Evolutionary conservation across 306 rosid species (phyloP).

Genomic region (Astragalus membranaceus): DNA sequence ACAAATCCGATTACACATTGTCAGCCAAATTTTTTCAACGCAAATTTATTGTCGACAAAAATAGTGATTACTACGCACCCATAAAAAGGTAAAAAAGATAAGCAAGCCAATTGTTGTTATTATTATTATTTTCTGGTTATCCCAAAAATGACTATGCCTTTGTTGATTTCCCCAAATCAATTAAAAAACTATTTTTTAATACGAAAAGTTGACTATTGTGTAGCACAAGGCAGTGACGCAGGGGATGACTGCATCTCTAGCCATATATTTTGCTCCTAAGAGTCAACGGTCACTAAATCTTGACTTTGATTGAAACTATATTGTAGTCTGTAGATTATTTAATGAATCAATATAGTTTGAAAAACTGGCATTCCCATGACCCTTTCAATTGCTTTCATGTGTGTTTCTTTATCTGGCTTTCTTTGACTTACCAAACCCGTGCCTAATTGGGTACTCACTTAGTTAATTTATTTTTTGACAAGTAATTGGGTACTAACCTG

Average conservation of each 20-base stretch:
- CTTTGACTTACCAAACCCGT: conserved; percentile 12
- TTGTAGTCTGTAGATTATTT: background rate
- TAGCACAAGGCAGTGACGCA: background rate
- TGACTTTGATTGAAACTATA: conserved; percentile 14
- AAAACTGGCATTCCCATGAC: background rate
- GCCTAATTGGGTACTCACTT: background rate
- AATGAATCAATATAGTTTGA: conserved; percentile 5
- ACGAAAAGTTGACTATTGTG: background rate
- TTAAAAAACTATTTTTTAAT: too few species aligned
- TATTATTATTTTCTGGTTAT: too few species aligned
- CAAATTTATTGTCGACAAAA: too few species aligned
- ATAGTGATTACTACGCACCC: too few species aligned
- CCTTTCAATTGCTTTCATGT: background rate
- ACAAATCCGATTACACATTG: too few species aligned
- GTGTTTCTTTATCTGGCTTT: background rate
- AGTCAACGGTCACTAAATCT: conserved; percentile 9
- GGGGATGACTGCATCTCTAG: background rate
- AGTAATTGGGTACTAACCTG: too few species aligned
- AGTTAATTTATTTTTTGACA: too few species aligned
- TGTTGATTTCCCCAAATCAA: too few species aligned
- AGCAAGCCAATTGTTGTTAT: too few species aligned
- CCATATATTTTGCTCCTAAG: background rate
- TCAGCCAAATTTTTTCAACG: too few species aligned
- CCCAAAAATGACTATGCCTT: too few species aligned
- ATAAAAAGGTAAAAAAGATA: too few species aligned